Conservation (phyloP, 2,329 filamentous ascomycete species). For the Leptosphaerulina australis region DNA sequence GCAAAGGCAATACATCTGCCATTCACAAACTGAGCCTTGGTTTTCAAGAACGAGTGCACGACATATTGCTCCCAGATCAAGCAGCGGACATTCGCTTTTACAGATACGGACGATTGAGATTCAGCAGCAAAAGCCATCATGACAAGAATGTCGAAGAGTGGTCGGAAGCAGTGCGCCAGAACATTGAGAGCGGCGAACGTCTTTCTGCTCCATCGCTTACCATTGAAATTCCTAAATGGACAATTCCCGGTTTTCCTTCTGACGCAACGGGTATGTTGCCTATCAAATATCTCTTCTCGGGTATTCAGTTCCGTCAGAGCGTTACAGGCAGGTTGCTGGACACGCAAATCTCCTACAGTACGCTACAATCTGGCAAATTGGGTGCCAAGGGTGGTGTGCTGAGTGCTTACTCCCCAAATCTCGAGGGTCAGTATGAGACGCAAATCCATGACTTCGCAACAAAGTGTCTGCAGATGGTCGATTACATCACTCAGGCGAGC, state of each 20-base stretch:
- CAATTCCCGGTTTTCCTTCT: constrained; percentile 24
- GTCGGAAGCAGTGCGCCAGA: constrained; percentile 24
- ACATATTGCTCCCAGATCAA: constrained; percentile 41
- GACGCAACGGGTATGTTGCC: constrained; percentile 12
- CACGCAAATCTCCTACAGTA: constrained; percentile 24
- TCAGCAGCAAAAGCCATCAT: constrained; percentile 15
- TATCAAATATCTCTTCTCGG: constrained; percentile 39
- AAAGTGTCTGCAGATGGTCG: constrained; percentile 27
- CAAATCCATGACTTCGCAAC: constrained; percentile 26
- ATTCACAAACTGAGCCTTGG: constrained; percentile 31
- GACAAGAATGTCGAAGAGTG: constrained; percentile 27
- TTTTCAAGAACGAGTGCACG: constrained; percentile 31
- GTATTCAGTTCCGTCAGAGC: constrained; percentile 37
- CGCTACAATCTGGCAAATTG: constrained; percentile 39
- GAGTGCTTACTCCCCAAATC: constrained; percentile 21
- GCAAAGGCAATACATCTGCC: constrained; percentile 14
- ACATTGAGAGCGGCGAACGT: constrained; percentile 36
- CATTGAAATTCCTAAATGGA: constrained; percentile 40
- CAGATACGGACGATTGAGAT: constrained; percentile 21
- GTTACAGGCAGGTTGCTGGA: constrained; percentile 23
- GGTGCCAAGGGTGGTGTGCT: constrained; percentile 31
- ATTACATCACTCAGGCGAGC: constrained; percentile 29
- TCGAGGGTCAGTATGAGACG: background rate
- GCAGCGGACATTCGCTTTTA: constrained; percentile 40
- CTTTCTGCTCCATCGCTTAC: constrained; percentile 37